Conservation (phyloP, 306 rosid species). For the Prunus mume region DNA sequence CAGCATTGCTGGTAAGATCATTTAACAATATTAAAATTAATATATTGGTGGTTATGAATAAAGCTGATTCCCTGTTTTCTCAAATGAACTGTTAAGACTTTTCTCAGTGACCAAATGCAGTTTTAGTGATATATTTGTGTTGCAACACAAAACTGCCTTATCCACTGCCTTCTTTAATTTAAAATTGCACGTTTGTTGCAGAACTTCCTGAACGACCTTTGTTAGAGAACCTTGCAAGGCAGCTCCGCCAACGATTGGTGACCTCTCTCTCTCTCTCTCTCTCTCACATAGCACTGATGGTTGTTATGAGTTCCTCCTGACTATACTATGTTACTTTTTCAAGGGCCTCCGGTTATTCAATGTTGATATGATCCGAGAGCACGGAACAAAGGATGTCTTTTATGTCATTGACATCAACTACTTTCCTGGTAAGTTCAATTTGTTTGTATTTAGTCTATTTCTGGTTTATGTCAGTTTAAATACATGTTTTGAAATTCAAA, state of each 20-base stretch:
- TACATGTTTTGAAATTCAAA: neutral
- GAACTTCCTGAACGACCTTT: slow-evolving; percentile 89
- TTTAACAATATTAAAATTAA: neutral
- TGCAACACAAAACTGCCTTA: neutral
- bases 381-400: slow-evolving; percentile 55
- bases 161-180: neutral
- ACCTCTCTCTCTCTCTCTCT: neutral
- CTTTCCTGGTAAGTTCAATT: slow-evolving; percentile 67
- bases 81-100: neutral
- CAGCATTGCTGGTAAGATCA: slow-evolving; percentile 62
- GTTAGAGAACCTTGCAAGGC: slow-evolving; percentile 79
- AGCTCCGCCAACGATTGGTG: slow-evolving; percentile 79
- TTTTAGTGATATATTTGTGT: neutral
- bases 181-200: slow-evolving; percentile 30
- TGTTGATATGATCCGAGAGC: slow-evolving; percentile 75
- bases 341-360: slow-evolving; percentile 88
- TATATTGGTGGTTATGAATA: neutral
- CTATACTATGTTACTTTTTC: slow-evolving; percentile 1
- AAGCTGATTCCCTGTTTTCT: neutral
- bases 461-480: neutral
- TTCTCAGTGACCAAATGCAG: neutral
- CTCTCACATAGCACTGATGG: neutral
- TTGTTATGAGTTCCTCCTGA: neutral
- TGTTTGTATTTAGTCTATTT: neutral
- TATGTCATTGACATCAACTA: slow-evolving; percentile 92